Base-by-base conservation (phyloP, 805 yeast species). In the Candida oleophila region DNA sequence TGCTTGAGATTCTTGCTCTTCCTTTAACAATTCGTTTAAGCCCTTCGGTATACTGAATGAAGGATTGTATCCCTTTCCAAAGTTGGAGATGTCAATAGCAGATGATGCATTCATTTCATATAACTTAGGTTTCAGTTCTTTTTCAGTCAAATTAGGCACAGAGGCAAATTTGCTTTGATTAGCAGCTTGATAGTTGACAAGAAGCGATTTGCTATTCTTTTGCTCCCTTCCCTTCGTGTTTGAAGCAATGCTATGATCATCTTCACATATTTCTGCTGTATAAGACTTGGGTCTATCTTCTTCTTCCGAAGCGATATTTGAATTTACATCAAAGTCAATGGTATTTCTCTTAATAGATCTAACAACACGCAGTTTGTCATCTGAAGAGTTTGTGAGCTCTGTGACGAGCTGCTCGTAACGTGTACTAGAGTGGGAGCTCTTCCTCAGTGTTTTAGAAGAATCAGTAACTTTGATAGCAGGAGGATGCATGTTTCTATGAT, bases 1-100 rank as follows among this genome's bases (percentile, higher is more conserved):
- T n/a, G 39, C 14, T 25, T 25, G 30, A 11, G 30, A 5, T 11
- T 25, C 30, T 25, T 25, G 30, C 11, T 25, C 30, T 39, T 39
- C 34, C 9, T 51, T 45, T 16, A 46, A 20, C 12, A 48, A 22
- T 16, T 52, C 56, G 12, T 49, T 46, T 18, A 53, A 41, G 8
- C 49, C 53, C 34, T 50, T 45, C 18, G 49, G 50, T 20, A 51
- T 44, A 39, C 57, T 55, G 46, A 72, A 72, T 1, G 72, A 59
- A 3, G 77, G 77, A 47, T 62, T 61, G 54, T 70, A 56, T 43
- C 49, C 56, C 44, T 64, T 65, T 18, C 77, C 77, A 53, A 72
- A 72, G 47, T 70, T 68, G 25, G 60, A 47, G 21, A 72, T 59
- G 55, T 72, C 73, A 39, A 72, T 58, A 4, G 66, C 69, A 33